Conservation (phyloP, 1,139 yeast species). For the Candida smagusa region DNA sequence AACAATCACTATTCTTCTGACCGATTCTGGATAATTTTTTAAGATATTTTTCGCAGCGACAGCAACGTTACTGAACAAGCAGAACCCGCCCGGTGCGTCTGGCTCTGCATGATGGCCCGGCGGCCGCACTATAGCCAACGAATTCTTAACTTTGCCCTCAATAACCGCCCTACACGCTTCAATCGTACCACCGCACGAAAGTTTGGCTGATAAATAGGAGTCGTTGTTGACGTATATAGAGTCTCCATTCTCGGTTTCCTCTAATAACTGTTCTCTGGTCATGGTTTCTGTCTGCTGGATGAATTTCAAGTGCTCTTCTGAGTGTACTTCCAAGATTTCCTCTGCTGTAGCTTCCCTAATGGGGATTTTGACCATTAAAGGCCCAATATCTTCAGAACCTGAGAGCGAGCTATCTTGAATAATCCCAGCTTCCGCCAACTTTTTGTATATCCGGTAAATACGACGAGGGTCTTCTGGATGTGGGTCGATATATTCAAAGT, state of each 20-base stretch:
- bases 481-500: constrained; percentile 93
- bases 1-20: constrained; percentile 73
- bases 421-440: constrained; percentile 90
- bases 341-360: constrained; percentile 85
- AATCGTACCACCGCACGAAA: constrained; percentile 95
- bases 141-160: constrained; percentile 87
- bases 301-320: constrained; percentile 73
- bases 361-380: constrained; percentile 82
- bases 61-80: constrained; percentile 93
- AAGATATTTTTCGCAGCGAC: constrained; percentile 91
- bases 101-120: constrained; percentile 99
- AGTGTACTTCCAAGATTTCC: constrained; percentile 84
- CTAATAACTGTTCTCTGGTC: constrained; percentile 73
- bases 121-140: constrained; percentile 93
- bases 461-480: constrained; percentile 99
- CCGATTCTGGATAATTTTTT: constrained; percentile 82
- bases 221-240: constrained; percentile 95
- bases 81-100: constrained; percentile 94
- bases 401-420: constrained; percentile 76
- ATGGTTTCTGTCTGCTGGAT: constrained; percentile 74
- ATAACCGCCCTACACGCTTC: constrained; percentile 96
- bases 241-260: constrained; percentile 89
- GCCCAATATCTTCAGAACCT: constrained; percentile 84
- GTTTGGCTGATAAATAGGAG: constrained; percentile 78
- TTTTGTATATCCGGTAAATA: constrained; percentile 88